Base-by-base conservation (phyloP, 495 filamentous ascomycete genomes). In the Podospora anserina region DNA sequence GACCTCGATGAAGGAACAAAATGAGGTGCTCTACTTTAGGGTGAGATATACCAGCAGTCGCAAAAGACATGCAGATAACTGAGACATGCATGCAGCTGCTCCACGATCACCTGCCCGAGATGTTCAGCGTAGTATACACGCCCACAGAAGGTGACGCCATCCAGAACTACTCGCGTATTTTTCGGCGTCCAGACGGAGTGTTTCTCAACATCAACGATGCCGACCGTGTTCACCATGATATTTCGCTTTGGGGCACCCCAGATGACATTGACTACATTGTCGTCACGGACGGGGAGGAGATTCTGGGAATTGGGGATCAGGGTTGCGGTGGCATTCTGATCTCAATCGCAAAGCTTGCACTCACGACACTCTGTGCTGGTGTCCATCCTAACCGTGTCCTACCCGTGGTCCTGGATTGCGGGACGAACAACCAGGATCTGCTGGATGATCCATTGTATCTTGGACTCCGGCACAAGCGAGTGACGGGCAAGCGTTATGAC, bases 101-200 rank as follows among this genome's bases (percentile, higher is more conserved):
- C 20, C 77, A 82, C 66, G 80, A 83, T 44, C 77, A 84, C 49
- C 69, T 83, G 44, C 73, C 91, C 69, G 93, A 97, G 76, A 94
- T 97, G 90, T 92, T 96, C 72, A 86, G 88, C 56, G 79, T 97
- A 13, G 92, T 97, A 34, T 97, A 96, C 75, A 96, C 93, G 0
- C 93, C 93, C 0, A 96, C 93, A 0, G 93, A 96, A 77, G 92
- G 91, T 3, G 92, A 96, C n/a, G 93, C 93, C 1, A 96, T 96
- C 66, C 84, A 90, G 77, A 90, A 93, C 72, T 96, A 91, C 75
- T 96, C 92, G 5, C 80, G 90, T 3, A 69, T 94, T 3, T 96
- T 96, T 72, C 80, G 93, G 55, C 83, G 83, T 66, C 92, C 93
- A 1, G 89, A 94, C 68, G 93, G 85, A 1, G 80, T 83, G 30